Evolutionary conservation across 306 rosid species (phyloP).

Genomic region (Begonia masoniana): DNA sequence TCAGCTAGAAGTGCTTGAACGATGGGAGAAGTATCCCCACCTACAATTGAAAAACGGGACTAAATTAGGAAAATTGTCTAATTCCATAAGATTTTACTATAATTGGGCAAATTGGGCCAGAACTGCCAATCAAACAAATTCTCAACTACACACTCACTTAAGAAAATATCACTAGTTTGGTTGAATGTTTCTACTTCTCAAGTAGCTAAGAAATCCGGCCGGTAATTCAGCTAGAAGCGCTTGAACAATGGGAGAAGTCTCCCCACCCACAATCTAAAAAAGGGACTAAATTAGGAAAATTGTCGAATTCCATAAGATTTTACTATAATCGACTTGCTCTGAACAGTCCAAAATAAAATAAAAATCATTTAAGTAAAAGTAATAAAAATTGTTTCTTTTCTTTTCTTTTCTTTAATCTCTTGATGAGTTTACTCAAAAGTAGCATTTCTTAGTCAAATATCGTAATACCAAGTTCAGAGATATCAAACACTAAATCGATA

Average conservation of each 20-base stretch:
- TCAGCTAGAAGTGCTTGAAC: conserved; percentile 95
- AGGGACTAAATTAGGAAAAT: neutral
- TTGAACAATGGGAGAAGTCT: conserved; percentile 71
- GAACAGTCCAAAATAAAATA: too few relatives aligned
- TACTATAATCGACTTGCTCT: neutral
- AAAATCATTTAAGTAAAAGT: neutral
- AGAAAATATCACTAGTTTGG: conserved; percentile 30
- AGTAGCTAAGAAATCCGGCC: conserved; percentile 66
- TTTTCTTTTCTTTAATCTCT: too few relatives aligned
- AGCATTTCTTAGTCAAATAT: too few relatives aligned
- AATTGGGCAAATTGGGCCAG: too few relatives aligned
- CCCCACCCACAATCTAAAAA: conserved; percentile 58
- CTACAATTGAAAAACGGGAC: conserved; percentile 26
- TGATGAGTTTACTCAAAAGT: too few relatives aligned
- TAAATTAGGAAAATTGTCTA: too few relatives aligned
- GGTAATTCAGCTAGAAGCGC: conserved; percentile 92
- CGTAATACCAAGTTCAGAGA: too few relatives aligned
- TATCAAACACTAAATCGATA: too few relatives aligned
- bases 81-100: neutral
- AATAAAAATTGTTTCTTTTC: too few relatives aligned
- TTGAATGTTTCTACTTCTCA: conserved; percentile 80
- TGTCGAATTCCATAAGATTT: neutral
- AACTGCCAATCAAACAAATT: too few relatives aligned
- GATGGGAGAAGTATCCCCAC: conserved; percentile 69
- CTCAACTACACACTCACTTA: too few relatives aligned